Evolutionary conservation across 108 stramenopile species (phyloP).

Genomic region (Skeletonema tropicum): DNA sequence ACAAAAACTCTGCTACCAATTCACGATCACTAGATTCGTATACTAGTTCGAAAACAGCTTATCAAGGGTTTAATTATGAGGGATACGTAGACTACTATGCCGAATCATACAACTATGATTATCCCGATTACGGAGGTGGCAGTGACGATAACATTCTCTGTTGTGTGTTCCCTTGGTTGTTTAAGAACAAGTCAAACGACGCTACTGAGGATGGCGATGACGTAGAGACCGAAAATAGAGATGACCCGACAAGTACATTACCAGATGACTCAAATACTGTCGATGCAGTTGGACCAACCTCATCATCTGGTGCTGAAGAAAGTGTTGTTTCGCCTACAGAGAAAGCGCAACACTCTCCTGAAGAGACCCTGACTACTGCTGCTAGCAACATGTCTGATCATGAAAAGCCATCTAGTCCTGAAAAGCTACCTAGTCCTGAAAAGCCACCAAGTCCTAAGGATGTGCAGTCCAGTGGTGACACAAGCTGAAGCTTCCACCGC

Average conservation of each 20-base stretch:
- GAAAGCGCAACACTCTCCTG: background rate
- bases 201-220: constrained; percentile 6
- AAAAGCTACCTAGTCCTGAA: too few relatives aligned
- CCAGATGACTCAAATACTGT: constrained; percentile 54
- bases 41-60: constrained; percentile 9
- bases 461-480: background rate
- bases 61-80: constrained; percentile 47
- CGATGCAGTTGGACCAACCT: constrained; percentile 34
- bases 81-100: constrained; percentile 48
- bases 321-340: background rate
- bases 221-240: constrained; percentile 42
- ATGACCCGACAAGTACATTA: constrained; percentile 40
- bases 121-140: constrained; percentile 2
- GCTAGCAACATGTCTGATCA: background rate
- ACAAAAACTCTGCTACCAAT: constrained; percentile 15
- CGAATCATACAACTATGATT: constrained; percentile 22
- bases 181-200: constrained; percentile 32
- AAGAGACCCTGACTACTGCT: background rate
- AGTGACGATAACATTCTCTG: constrained; percentile 8
- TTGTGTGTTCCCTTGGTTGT: constrained; percentile 16
- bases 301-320: constrained; percentile 20
- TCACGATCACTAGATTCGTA: constrained; percentile 17
- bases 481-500: background rate
- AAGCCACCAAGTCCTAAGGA: background rate
- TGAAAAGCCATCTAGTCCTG: too few relatives aligned